Evolutionary conservation across 805 yeast species (phyloP).

Genomic region (Torulaspora microellipsoides): DNA sequence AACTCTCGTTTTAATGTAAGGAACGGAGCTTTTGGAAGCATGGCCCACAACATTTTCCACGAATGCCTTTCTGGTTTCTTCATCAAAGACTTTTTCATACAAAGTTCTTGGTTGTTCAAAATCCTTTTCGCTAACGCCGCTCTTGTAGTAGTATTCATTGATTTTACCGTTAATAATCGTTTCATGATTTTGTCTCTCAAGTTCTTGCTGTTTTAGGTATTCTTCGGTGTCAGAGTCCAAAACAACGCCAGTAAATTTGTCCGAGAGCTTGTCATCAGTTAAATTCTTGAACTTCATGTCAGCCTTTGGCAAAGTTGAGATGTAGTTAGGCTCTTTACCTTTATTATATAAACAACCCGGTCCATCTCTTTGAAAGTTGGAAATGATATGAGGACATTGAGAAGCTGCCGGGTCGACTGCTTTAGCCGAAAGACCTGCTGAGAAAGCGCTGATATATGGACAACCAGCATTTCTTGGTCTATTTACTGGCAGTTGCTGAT

Average conservation of each 20-base stretch:
- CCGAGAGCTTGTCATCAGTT: constrained; percentile 14
- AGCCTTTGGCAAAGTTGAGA: constrained; percentile 36
- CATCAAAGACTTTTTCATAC: constrained; percentile 39
- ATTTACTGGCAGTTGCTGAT: constrained; percentile 63
- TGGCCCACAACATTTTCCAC: constrained; percentile 39
- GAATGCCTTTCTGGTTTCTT: constrained; percentile 33
- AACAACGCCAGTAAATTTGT: constrained; percentile 36
- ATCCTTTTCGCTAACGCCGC: constrained; percentile 42
- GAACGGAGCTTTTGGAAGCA: constrained; percentile 34
- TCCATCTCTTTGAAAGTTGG: constrained; percentile 58
- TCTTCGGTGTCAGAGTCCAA: constrained; percentile 26
- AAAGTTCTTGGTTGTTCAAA: constrained; percentile 45
- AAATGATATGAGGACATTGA: constrained; percentile 36
- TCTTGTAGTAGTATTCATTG: constrained; percentile 35
- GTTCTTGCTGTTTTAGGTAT: constrained; percentile 29
- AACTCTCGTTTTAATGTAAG: constrained; percentile 36
- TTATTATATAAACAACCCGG: constrained; percentile 45
- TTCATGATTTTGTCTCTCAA: constrained; percentile 34
- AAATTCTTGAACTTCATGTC: constrained; percentile 20
- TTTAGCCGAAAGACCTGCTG: constrained; percentile 3
- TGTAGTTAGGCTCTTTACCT: constrained; percentile 49
- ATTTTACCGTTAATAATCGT: constrained; percentile 36
- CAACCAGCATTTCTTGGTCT: constrained; percentile 40
- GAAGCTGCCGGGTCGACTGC: constrained; percentile 10
- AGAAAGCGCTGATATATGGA: constrained; percentile 37